These are phyloP conservation scores for Pulveroboletus sp. DNA, from an alignment of 768 basidiomycete species.

Conservation along the genomic window DNA sequence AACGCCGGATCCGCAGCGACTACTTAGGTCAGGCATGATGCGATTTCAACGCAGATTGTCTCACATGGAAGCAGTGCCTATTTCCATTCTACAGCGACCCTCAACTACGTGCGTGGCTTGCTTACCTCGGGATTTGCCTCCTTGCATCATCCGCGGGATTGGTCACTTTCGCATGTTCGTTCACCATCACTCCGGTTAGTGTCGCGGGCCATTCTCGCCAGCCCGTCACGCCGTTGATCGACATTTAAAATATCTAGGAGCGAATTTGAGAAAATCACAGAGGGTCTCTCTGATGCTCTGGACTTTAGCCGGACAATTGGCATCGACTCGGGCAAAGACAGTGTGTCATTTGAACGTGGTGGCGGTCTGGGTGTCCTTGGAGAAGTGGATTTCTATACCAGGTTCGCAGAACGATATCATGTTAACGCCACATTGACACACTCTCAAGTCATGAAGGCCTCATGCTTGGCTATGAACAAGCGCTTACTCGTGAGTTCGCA, in stretches of 20 bases:
- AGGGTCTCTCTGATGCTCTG: conserved; percentile 83
- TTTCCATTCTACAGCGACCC: conserved; percentile 91
- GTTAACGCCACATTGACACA: background rate
- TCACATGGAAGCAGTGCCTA: conserved; percentile 63
- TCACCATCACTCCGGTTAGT: conserved; percentile 70
- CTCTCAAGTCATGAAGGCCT: conserved; percentile 80
- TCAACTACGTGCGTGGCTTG: conserved; percentile 88
- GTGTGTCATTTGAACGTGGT: conserved; percentile 62
- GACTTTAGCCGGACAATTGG: conserved; percentile 93
- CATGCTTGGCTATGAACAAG: conserved; percentile 90
- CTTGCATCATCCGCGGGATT: conserved; percentile 84
- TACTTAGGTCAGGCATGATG: conserved; percentile 55
- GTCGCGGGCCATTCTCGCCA: background rate
- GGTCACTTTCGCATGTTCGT: conserved; percentile 91
- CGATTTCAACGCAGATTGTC: background rate
- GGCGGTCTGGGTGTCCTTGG: conserved; percentile 71
- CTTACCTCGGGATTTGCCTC: conserved; percentile 93
- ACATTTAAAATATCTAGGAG: conserved; percentile 37
- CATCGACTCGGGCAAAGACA: conserved; percentile 48
- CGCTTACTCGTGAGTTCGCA: conserved; percentile 74
- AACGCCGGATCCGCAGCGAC: conserved; percentile 84
- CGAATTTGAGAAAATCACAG: conserved; percentile 85
- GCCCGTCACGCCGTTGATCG: conserved; percentile 12
- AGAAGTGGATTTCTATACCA: conserved; percentile 93
- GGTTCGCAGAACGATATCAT: conserved; percentile 41